These are phyloP conservation scores for Coemansia sp. DNA, from an alignment of 192 early-diverging fungal genomes.

Conservation along the genomic window DNA sequence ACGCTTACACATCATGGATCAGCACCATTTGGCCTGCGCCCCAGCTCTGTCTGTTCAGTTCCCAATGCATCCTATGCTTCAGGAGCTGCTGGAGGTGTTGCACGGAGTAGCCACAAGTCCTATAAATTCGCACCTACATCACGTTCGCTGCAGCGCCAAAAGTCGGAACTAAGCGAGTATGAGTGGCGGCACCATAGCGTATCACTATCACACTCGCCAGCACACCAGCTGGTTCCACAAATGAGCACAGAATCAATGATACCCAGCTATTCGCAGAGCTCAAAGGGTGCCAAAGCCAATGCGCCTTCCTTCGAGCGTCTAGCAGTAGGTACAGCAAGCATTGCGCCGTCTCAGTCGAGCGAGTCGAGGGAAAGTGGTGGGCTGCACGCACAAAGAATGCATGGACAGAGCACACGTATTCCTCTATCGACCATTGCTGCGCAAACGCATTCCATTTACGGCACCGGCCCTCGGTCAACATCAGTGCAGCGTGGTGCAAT, in stretches of 20 bases:
- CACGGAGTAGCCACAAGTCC: constrained; percentile 1
- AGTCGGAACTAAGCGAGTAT: constrained; percentile 14
- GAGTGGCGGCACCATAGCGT: constrained; percentile 13
- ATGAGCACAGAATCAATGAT: constrained; percentile 14
- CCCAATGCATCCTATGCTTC: constrained; percentile 11
- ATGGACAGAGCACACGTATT: not conserved
- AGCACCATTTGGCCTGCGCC: constrained; percentile 13
- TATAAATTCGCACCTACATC: not conserved
- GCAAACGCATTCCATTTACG: constrained; percentile 7
- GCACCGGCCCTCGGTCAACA: constrained; percentile 5
- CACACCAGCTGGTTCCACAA: constrained; percentile 10
- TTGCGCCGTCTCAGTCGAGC: constrained; percentile 15
- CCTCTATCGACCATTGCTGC: not conserved
- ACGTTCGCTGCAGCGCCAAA: constrained; percentile 9
- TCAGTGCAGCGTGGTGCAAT: constrained; percentile 9
- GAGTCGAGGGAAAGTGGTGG: constrained; percentile 12
- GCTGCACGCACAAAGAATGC: not conserved
- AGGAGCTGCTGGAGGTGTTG: not conserved
- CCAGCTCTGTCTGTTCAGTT: constrained; percentile 39
- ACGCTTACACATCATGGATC: constrained; percentile 4
- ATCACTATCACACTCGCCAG: not conserved
- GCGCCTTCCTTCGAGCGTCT: constrained; percentile 23
- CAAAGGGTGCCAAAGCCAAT: not conserved
- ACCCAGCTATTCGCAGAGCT: constrained; percentile 1
- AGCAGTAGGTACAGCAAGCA: constrained; percentile 11